Percentiles rank a stretch among this genome's conserved stretches.
phyloP scores from a whole-genome alignment of 176 grass and related monocot species.

The Dactylis glomerata region DNA sequence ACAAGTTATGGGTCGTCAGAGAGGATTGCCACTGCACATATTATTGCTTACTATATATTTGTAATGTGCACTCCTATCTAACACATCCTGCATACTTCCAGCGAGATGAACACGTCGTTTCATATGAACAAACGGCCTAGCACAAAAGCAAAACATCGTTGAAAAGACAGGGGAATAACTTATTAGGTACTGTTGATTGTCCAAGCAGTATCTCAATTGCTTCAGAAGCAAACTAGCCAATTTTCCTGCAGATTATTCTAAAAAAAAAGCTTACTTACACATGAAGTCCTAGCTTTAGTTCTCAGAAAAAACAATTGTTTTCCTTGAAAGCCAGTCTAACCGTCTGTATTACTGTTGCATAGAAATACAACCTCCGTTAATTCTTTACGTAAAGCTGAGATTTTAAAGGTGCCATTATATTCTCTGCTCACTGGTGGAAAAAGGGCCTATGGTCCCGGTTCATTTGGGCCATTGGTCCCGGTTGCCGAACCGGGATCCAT shows the following conservation, averaged over 20 bases:
- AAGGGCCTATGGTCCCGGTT: too few relatives aligned
- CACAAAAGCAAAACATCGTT: not conserved
- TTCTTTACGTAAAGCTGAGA: constrained; percentile 1
- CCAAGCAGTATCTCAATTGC: constrained; percentile 29
- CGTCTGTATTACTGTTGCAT: constrained; percentile 1
- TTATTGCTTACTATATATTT: not conserved
- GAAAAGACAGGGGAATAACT: not conserved
- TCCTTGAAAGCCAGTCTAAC: constrained; percentile 14
- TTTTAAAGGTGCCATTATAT: not conserved
- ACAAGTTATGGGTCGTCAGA: not conserved
- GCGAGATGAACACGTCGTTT: not conserved
- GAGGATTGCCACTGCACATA: not conserved
- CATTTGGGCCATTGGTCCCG: too few relatives aligned
- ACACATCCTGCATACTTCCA: not conserved
- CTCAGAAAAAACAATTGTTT: not conserved
- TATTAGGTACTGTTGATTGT: not conserved
- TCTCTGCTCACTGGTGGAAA: too few relatives aligned
- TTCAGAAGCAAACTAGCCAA: constrained; percentile 5
- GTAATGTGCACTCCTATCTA: not conserved
- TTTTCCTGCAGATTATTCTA: not conserved
- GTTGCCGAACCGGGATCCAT: too few relatives aligned
- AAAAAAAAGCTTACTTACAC: constrained; percentile 22
- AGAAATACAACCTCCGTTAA: not conserved
- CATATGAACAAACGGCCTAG: not conserved
- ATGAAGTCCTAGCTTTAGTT: constrained; percentile 20